Conservation (phyloP, 2,329 filamentous ascomycete species). For the Monilinia polystroma region DNA sequence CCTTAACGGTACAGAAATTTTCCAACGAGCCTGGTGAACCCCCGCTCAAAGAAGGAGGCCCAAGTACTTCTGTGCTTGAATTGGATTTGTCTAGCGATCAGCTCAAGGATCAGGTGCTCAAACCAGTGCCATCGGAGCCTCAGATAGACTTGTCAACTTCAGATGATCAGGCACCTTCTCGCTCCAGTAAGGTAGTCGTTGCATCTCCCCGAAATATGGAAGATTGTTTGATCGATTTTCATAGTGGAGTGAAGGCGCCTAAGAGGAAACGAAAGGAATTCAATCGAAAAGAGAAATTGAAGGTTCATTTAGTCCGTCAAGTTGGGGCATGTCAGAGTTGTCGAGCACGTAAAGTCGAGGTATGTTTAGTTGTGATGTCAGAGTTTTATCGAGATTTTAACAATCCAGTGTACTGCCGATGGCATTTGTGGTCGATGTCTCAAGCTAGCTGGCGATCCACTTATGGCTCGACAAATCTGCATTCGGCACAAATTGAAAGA, state of each 20-base stretch:
- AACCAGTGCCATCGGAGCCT: neutral
- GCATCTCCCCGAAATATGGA: constrained; percentile 12
- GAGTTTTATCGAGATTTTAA: constrained; percentile 7
- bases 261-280: constrained; percentile 27
- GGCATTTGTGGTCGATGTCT: constrained; percentile 27
- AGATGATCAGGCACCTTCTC: neutral
- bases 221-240: constrained; percentile 15
- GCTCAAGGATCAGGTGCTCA: neutral
- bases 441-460: constrained; percentile 20
- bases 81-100: neutral
- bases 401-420: constrained; percentile 26
- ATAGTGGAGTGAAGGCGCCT: constrained; percentile 12
- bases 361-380: neutral
- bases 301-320: constrained; percentile 27
- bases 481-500: constrained; percentile 28
- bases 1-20: neutral
- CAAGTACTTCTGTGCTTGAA: neutral
- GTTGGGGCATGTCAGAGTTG: constrained; percentile 27
- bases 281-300: constrained; percentile 23
- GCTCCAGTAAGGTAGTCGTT: neutral
- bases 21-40: neutral
- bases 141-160: neutral
- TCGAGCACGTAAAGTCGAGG: constrained; percentile 27
- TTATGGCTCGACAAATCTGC: constrained; percentile 27
- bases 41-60: neutral